Evolutionary conservation across 257 asterid genomes (phyloP), one percentile per base, ranked within the genome.

Genomic region (Pogostemon cablin): DNA sequence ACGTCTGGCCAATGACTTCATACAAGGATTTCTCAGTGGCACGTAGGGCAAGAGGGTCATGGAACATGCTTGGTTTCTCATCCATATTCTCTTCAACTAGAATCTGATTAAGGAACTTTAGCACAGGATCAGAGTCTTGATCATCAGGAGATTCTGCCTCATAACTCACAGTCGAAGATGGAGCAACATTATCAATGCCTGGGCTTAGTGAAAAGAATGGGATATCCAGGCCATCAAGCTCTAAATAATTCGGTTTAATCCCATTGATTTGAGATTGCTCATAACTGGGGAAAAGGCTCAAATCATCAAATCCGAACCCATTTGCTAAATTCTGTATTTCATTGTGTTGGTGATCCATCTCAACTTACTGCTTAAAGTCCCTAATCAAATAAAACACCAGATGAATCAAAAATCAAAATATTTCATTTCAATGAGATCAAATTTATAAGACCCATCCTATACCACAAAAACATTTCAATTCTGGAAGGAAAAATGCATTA

Each of bases 41-140:
- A 72, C 80, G 85, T 55, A 90, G 77, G 72, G 96, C 95, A 52
- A 93, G 87, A 54, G 98, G 98, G 78, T 93, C 98, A 67, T 86
- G 87, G 76, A 91, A 91, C 97, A 93, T 87, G 84, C 98, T 91
- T 6, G 96, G 96, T 75, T 86, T 87, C 72, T 91, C 95, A 58
- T 86, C 95, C 82, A 91, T 80, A 79, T 84, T 80, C 82, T 93
- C 98, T 85, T 93, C 98, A 61, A 87, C 65, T 43, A 93, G 89
- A 62, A 93, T 89, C 85, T 91, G 96, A 75, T 91, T 87, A 17
- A 90, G 88, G 85, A 85, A 93, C 74, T 85, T 91, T 8, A 93
- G 82, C 67, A 93, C 95, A 2, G 93, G 90, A 83, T 93, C 97
- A 3, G 92, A 84, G 67, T 93, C 96, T 53, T 74, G 87, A 71